phyloP scores from a whole-genome alignment of 257 asterid genomes.

The Solanum arcanum region DNA sequence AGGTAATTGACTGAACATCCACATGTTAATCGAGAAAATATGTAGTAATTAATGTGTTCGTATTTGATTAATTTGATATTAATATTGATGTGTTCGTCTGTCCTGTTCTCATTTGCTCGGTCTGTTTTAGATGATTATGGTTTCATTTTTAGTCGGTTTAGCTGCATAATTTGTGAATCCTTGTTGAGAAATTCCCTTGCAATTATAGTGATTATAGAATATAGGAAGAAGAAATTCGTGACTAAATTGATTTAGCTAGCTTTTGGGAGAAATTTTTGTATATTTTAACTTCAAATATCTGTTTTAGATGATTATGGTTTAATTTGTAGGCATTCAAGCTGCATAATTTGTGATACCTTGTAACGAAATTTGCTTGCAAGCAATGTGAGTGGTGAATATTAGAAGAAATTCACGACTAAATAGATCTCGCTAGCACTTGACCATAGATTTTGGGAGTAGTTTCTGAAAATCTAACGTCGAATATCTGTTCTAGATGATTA shows the following conservation, averaged over 20 bases:
- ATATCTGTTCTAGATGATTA: too few relatives aligned
- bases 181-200: background rate
- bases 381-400: background rate
- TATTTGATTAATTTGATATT: background rate
- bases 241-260: background rate
- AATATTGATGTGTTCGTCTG: background rate
- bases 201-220: background rate
- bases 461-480: background rate
- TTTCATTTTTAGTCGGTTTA: background rate
- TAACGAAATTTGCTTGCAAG: background rate
- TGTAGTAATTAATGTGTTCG: background rate
- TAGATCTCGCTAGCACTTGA: background rate
- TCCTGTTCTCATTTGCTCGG: background rate
- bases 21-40: background rate
- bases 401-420: background rate
- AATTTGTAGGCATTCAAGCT: background rate
- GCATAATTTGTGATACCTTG: background rate
- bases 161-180: background rate
- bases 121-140: background rate
- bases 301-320: background rate
- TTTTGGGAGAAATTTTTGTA: background rate
- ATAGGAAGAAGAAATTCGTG: background rate
- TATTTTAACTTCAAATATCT: background rate
- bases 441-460: background rate
- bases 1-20: background rate